Percentiles rank a stretch among this genome's conserved stretches.
Evolutionary conservation across 345 rosid species (phyloP).

Genomic region (Melastoma malabathricum): DNA sequence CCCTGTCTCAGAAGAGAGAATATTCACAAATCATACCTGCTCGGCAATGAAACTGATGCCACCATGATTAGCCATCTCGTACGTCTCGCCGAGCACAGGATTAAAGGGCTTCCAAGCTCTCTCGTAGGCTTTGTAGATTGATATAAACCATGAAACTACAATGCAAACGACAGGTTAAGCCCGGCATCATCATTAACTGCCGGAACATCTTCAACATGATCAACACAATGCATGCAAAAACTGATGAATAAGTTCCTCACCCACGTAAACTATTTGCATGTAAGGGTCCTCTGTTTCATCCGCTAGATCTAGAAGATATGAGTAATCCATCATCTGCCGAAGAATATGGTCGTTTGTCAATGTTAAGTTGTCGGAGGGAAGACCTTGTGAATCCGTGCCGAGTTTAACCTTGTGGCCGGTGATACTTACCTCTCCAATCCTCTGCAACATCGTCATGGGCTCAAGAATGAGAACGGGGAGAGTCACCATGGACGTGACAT

Average conservation of each 20-base stretch:
- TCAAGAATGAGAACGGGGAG: constrained; percentile 86
- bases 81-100: constrained; percentile 96
- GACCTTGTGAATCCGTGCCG: no score
- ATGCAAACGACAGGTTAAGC: not conserved
- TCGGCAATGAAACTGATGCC: constrained; percentile 70
- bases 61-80: constrained; percentile 69
- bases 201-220: no score
- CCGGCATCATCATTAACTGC: no score
- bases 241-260: constrained; percentile 30
- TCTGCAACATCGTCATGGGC: constrained; percentile 94
- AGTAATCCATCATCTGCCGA: constrained; percentile 71
- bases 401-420: not conserved
- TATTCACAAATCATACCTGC: constrained; percentile 38
- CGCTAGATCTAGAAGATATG: constrained; percentile 62
- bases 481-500: constrained; percentile 88
- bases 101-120: constrained; percentile 94
- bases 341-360: not conserved
- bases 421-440: constrained; percentile 71
- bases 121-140: constrained; percentile 67
- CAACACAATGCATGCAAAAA: constrained; percentile 4
- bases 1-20: no score
- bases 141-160: constrained; percentile 80
- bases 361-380: no score
- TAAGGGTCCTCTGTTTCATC: constrained; percentile 87
- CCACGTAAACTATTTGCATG: constrained; percentile 67